phyloP scores from a whole-genome alignment of 352 stramenopile species.

The Phytopythium montanum region DNA sequence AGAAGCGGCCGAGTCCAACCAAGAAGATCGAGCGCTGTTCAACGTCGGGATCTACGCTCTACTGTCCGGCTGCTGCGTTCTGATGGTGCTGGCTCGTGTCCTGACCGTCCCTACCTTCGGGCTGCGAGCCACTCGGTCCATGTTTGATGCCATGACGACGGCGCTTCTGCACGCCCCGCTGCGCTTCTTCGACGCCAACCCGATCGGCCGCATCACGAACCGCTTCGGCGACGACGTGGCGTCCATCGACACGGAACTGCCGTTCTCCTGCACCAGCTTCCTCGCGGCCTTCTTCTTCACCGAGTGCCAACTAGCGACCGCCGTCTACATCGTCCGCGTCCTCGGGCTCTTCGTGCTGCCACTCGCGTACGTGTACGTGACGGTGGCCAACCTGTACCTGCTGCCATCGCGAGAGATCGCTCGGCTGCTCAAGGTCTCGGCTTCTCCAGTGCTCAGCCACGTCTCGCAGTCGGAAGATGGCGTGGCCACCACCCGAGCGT shows the following conservation, averaged over 20 bases:
- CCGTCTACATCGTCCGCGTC: slow-evolving; percentile 71
- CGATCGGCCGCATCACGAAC: slow-evolving; percentile 85
- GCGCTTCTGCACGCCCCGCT: slow-evolving; percentile 84
- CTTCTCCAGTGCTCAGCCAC: slow-evolving; percentile 39
- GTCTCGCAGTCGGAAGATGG: slow-evolving; percentile 27
- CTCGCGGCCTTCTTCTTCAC: slow-evolving; percentile 60
- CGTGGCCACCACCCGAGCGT: slow-evolving; percentile 28
- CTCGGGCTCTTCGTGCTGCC: slow-evolving; percentile 76
- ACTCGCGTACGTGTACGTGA: slow-evolving; percentile 81
- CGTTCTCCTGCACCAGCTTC: slow-evolving; percentile 24
- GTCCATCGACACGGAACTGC: slow-evolving; percentile 77
- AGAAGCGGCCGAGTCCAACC: slow-evolving; percentile 17
- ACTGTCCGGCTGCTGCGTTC: slow-evolving; percentile 14
- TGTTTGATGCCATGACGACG: slow-evolving; percentile 87
- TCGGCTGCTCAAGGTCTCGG: slow-evolving; percentile 29
- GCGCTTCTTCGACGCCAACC: slow-evolving; percentile 91
- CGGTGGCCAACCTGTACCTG: slow-evolving; percentile 31
- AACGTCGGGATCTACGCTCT: slow-evolving; percentile 31
- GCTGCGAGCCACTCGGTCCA: slow-evolving; percentile 29
- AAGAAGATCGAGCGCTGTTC: slow-evolving; percentile 14
- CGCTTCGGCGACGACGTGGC: slow-evolving; percentile 88
- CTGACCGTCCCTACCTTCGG: slow-evolving; percentile 31
- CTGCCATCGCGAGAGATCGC: slow-evolving; percentile 37
- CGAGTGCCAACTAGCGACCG: slow-evolving; percentile 65
- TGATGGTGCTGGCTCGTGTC: slow-evolving; percentile 35